Evolutionary conservation across 768 basidiomycete genomes (phyloP).

Genomic region (Cyclocybe aegerita): DNA sequence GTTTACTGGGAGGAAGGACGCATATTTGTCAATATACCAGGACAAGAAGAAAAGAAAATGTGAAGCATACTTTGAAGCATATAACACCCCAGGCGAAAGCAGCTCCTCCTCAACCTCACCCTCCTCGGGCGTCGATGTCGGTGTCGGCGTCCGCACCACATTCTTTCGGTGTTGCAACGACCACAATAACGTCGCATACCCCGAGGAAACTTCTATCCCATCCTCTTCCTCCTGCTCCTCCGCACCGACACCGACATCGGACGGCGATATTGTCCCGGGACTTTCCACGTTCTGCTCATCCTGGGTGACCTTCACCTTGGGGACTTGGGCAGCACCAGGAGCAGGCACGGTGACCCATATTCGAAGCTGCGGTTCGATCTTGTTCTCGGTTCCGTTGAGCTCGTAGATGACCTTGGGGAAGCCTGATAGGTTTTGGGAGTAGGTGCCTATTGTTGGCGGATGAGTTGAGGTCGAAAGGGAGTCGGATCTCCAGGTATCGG

Average conservation of each 20-base stretch:
- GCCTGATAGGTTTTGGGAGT: constrained; percentile 1
- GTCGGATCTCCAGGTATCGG: not conserved
- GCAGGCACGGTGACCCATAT: constrained; percentile 38
- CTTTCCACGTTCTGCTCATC: constrained; percentile 10
- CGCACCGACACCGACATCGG: constrained; percentile 6
- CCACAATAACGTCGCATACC: constrained; percentile 20
- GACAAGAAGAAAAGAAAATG: too few relatives aligned
- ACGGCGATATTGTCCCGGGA: not conserved
- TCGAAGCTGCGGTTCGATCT: constrained; percentile 57
- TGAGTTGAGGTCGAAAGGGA: constrained; percentile 13
- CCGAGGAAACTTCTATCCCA: constrained; percentile 2
- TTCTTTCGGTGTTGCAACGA: constrained; percentile 12
- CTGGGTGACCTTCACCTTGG: not conserved
- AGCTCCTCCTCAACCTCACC: not conserved
- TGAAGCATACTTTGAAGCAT: too few relatives aligned
- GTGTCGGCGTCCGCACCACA: not conserved
- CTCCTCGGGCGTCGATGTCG: not conserved
- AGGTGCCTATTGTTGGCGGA: not conserved
- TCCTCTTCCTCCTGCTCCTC: constrained; percentile 2
- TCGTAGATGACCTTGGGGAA: constrained; percentile 53
- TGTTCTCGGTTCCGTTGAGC: constrained; percentile 43
- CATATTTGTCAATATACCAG: too few relatives aligned
- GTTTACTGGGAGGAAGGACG: too few relatives aligned
- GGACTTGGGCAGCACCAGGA: not conserved
- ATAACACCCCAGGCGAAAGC: too few relatives aligned